phyloP scores from a whole-genome alignment of 2,329 filamentous ascomycete species.

The Pseudogymnoascus sp. region DNA sequence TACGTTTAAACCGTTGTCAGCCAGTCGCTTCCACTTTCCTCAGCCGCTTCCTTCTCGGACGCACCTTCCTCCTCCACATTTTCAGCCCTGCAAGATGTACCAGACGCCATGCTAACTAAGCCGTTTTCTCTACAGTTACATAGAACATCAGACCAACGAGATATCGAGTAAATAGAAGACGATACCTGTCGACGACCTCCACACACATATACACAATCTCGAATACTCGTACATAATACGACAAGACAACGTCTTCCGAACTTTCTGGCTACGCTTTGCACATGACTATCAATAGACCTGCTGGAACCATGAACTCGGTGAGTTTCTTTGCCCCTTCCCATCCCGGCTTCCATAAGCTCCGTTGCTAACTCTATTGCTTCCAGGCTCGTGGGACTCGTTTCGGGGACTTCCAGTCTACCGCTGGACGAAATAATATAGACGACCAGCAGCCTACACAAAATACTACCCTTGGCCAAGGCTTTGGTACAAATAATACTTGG shows the following conservation, averaged over 20 bases:
- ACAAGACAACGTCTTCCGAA: conserved; percentile 1
- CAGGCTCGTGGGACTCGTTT: conserved; percentile 29
- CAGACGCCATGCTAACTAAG: conserved; percentile 26
- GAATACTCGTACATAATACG: conserved; percentile 17
- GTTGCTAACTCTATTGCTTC: conserved; percentile 18
- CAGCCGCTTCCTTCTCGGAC: conserved; percentile 19
- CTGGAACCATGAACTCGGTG: conserved; percentile 33
- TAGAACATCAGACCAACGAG: conserved; percentile 28
- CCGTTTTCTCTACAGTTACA: conserved; percentile 26
- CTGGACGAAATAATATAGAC: conserved; percentile 24
- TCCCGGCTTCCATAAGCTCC: background rate
- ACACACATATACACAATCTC: conserved; percentile 17
- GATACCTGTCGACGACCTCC: conserved; percentile 18
- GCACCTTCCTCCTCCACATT: conserved; percentile 8
- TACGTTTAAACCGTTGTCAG: conserved; percentile 15
- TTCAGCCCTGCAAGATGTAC: conserved; percentile 26
- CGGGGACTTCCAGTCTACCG: conserved; percentile 31
- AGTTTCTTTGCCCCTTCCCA: conserved; percentile 31
- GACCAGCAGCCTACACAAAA: conserved; percentile 29
- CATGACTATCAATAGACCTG: conserved; percentile 28
- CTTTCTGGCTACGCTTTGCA: conserved; percentile 24
- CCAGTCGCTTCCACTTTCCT: conserved; percentile 18
- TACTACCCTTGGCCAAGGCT: conserved; percentile 34
- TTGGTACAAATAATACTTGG: conserved; percentile 32
- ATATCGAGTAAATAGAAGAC: conserved; percentile 22